Percentiles rank a stretch among this genome's conserved stretches.
These are phyloP conservation scores for Paraurostyla sp. DNA, from an alignment of 73 alveolate species.

Conservation along the genomic window DNA sequence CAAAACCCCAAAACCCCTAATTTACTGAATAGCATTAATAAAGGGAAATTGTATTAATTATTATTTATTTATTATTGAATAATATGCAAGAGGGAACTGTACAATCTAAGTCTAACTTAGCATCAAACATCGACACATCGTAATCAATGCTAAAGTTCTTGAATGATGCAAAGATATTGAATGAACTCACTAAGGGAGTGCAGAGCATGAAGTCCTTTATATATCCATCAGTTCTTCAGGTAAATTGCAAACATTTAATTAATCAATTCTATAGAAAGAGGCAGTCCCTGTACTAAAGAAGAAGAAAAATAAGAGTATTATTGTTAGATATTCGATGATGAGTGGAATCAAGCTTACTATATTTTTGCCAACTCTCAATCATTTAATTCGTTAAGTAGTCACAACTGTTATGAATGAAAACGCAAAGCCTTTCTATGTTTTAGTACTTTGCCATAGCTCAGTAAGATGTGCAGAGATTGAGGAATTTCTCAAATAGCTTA, in stretches of 20 bases:
- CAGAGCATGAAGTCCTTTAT: constrained; percentile 6
- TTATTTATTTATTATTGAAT: no score
- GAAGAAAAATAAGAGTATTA: background rate
- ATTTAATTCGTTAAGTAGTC: background rate
- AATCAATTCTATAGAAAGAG: background rate
- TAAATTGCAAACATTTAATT: background rate
- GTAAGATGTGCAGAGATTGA: constrained; percentile 27
- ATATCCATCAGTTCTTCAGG: constrained; percentile 34
- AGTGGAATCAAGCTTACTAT: constrained; percentile 53
- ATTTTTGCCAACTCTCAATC: background rate
- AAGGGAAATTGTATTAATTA: no score
- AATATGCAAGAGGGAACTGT: no score
- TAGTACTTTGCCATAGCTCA: constrained; percentile 23
- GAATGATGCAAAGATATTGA: background rate
- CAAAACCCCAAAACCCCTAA: no score
- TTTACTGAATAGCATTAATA: no score
- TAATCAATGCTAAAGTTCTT: background rate
- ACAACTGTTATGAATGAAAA: background rate
- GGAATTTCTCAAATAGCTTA: background rate
- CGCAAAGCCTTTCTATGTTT: background rate
- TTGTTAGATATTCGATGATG: constrained; percentile 35
- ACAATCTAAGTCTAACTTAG: background rate
- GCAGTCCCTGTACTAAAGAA: constrained; percentile 34
- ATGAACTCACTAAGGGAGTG: constrained; percentile 43
- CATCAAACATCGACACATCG: constrained; percentile 6